Evolutionary conservation across 2,329 filamentous ascomycete species (phyloP).

Genomic region (Trichoderma oligosporum): DNA sequence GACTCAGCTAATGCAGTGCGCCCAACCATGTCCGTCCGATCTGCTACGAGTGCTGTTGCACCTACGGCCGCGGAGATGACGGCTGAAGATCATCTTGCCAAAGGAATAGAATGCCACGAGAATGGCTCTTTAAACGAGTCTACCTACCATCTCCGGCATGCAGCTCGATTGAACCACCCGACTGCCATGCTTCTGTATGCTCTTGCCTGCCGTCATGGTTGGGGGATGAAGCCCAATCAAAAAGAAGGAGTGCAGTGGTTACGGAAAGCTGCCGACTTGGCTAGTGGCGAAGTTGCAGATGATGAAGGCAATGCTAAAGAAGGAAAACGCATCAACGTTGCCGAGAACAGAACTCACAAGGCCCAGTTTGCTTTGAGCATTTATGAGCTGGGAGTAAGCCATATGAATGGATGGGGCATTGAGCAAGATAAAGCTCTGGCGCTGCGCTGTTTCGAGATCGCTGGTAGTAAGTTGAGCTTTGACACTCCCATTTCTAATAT

Average conservation of each 20-base stretch:
- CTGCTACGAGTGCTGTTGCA: conserved; percentile 53
- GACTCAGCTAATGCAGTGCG: conserved; percentile 54
- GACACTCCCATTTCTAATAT: too few relatives aligned
- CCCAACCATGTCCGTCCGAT: conserved; percentile 39
- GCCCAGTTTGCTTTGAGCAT: conserved; percentile 94
- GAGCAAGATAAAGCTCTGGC: conserved; percentile 86
- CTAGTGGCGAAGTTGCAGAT: conserved; percentile 76
- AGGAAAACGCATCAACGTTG: conserved; percentile 59
- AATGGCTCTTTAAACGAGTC: conserved; percentile 85
- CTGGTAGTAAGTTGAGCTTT: conserved; percentile 60
- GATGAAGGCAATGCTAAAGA: conserved; percentile 66
- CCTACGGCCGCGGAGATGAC: conserved; percentile 66
- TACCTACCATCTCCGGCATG: conserved; percentile 89
- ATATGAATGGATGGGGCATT: conserved; percentile 98
- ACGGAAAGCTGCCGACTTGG: conserved; percentile 81
- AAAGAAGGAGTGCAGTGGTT: conserved; percentile 89
- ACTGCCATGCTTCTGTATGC: conserved; percentile 97
- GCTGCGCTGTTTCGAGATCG: conserved; percentile 92
- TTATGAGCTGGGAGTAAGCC: conserved; percentile 92
- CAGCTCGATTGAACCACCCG: conserved; percentile 78
- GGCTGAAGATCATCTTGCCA: conserved; percentile 82
- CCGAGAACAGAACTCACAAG: conserved; percentile 76
- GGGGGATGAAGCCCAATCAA: conserved; percentile 94
- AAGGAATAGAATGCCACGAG: conserved; percentile 87
- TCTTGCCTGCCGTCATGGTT: conserved; percentile 89